Evolutionary conservation across 2,329 filamentous ascomycete genomes (phyloP), one percentile per base, ranked within the genome.

Genomic region (Colletotrichum echinochloae): DNA sequence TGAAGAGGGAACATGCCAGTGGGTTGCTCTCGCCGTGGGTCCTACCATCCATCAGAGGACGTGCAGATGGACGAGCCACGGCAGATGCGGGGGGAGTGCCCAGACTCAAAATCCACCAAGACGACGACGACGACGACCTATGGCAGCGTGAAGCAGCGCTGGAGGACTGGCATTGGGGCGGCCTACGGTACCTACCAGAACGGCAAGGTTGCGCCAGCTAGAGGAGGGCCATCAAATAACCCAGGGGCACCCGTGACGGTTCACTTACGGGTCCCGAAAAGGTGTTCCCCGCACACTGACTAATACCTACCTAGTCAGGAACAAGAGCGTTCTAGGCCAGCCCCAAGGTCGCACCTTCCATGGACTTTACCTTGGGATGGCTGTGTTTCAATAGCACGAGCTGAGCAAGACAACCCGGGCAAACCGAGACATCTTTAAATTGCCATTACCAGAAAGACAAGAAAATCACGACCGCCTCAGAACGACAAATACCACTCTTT

Each of bases 271-370:
- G 59, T 18, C 6, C 26, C 8, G 41, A 28, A 61, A n/a, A 48
- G 62, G 37, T 41, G 9, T 20, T 35, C 55, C 66, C 55, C 63
- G 56, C 62, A 66, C 33, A 44, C 49, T 44, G 39, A 44, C 54
- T 52, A 28, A 5, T 28, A 35, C 20, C 48, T 28, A 35, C 20
- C 48, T 70, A 61, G 66, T 41, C 63, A 70, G 66, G 66, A 70
- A 70, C 66, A 33, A 54, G 39, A 16, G 51, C 56, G 46, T 41
- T 56, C 63, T 66, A 70, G 66, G 49, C 66, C 35, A 16, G 54
- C 44, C 28, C 61, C 28, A 20, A 44, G 60, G 55, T 55, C 20
- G 41, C 30, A 33, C 8, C 51, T 20, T 46, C 20, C 44, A 11
- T 9, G 9, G 51, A 33, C 30, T 14, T 35, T 28, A 33, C 30